These are phyloP conservation scores for Centella asiatica DNA, from an alignment of 129 eudicot species.

Conservation along the genomic window DNA sequence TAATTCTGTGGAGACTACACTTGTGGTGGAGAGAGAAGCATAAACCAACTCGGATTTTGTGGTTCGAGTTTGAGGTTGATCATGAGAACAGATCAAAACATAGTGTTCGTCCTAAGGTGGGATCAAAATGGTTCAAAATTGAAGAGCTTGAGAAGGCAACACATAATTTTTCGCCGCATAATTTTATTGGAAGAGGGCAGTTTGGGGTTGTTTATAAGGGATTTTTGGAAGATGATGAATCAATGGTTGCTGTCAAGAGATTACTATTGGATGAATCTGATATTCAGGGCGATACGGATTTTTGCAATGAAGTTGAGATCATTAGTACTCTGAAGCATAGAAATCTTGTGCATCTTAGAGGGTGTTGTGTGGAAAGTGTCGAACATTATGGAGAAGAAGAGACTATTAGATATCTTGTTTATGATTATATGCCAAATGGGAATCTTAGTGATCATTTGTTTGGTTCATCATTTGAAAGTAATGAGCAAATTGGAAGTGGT, in stretches of 20 bases:
- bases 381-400: conserved; percentile 39
- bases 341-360: conserved; percentile 66
- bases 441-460: conserved; percentile 67
- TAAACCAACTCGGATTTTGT: conserved; percentile 7
- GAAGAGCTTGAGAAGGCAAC: conserved; percentile 73
- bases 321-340: conserved; percentile 71
- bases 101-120: conserved; percentile 37
- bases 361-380: conserved; percentile 53
- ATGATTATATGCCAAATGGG: conserved; percentile 79
- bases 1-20: conserved; percentile 22
- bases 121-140: conserved; percentile 66
- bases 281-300: conserved; percentile 53
- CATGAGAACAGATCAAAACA: conserved; percentile 46
- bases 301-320: conserved; percentile 77
- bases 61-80: conserved; percentile 8
- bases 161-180: conserved; percentile 44
- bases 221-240: conserved; percentile 41
- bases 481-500: not conserved
- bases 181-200: conserved; percentile 80
- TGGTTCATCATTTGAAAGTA: conserved; percentile 12
- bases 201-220: conserved; percentile 76
- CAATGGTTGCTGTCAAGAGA: conserved; percentile 65
- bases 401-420: conserved; percentile 50
- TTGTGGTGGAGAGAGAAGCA: conserved; percentile 41
- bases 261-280: conserved; percentile 51